Evolutionary conservation across 2,329 filamentous ascomycete genomes (phyloP), one percentile per base, ranked within the genome.

Genomic region (Monosporascus sp.): DNA sequence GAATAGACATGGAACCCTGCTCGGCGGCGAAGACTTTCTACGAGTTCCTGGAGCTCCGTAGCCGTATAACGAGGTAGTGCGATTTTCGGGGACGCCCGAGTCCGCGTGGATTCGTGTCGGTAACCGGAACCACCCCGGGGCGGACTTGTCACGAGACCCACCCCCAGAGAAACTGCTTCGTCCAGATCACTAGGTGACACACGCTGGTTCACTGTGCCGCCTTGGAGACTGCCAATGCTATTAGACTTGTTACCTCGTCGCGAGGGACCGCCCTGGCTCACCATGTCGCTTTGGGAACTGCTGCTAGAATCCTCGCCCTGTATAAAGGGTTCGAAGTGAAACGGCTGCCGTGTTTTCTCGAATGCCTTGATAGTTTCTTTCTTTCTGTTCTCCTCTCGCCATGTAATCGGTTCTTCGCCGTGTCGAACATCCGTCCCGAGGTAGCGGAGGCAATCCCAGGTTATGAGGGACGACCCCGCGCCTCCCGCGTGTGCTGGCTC

Each of bases 311-410:
- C 31, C 9, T 5, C 31, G 5, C 31, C 5, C 11, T 35, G 31
- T 35, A 37, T 36, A 37, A 60, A 63, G 2, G 61, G 61, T 9
- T 61, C 54, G 35, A 50, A 62, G 36, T 57, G 49, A 5, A 56
- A 58, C 0, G 43, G 52, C 17, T 54, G 1, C 2, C 60, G 51
- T 8, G 60, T 61, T 7, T 27, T n/a, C 31, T 57, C 25, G 31
- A 59, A 64, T 2, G 52, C 57, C 5, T 25, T 5, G 2, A 57
- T 37, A 1, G 48, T 11, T 9, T 38, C 14, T 11, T 50, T 2
- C 2, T 36, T 15, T 3, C 18, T 24, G 18, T 57, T 36, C 2
- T 36, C 0, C 25, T 50, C 48, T 37, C 61, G 52, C 11, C 20
- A 51, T 4, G 44, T 49, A 1, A 61, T 51, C 1, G 54, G 49